A percentile compares a stretch with the other conserved stretches of the same genome.
Conservation (phyloP, 2,329 filamentous ascomycete species). For the Xylariaceae sp. region DNA sequence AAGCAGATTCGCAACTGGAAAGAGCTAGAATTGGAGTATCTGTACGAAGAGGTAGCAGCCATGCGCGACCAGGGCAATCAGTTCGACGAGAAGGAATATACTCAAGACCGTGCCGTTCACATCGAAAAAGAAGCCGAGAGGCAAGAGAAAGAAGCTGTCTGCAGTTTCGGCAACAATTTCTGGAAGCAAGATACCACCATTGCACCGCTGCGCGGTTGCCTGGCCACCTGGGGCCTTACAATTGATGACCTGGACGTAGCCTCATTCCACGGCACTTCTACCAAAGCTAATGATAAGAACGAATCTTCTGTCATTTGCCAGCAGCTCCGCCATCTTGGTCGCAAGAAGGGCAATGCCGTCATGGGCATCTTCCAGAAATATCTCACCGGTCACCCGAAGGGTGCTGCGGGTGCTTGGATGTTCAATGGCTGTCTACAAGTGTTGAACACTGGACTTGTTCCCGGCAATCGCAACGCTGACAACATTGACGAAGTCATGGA, state of each 20-base stretch:
- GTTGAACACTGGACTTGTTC: constrained; percentile 88
- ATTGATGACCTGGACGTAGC: constrained; percentile 94
- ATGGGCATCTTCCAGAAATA: constrained; percentile 99
- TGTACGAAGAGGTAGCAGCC: constrained; percentile 87
- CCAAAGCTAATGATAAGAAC: constrained; percentile 99
- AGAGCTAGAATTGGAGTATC: constrained; percentile 87
- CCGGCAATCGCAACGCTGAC: constrained; percentile 96
- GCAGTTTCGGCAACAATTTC: constrained; percentile 95
- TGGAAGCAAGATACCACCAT: constrained; percentile 96
- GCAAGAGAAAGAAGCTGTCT: constrained; percentile 89
- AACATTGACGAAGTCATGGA: constrained; percentile 97
- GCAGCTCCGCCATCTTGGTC: constrained; percentile 90
- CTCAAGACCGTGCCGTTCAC: constrained; percentile 78
- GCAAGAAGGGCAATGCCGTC: constrained; percentile 93
- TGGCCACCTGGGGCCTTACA: constrained; percentile 97
- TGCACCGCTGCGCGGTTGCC: constrained; percentile 88
- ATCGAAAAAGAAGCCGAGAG: constrained; percentile 84
- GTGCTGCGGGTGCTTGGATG: constrained; percentile 99
- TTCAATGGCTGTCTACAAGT: constrained; percentile 97
- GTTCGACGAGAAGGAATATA: constrained; percentile 81
- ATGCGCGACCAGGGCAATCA: constrained; percentile 77
- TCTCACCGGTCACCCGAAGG: constrained; percentile 97
- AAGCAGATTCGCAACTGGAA: constrained; percentile 96
- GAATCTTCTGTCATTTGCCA: constrained; percentile 97
- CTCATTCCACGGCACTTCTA: constrained; percentile 98